These are phyloP conservation scores for Pyrus communis DNA, from an alignment of 306 rosid genomes.

Conservation along the genomic window DNA sequence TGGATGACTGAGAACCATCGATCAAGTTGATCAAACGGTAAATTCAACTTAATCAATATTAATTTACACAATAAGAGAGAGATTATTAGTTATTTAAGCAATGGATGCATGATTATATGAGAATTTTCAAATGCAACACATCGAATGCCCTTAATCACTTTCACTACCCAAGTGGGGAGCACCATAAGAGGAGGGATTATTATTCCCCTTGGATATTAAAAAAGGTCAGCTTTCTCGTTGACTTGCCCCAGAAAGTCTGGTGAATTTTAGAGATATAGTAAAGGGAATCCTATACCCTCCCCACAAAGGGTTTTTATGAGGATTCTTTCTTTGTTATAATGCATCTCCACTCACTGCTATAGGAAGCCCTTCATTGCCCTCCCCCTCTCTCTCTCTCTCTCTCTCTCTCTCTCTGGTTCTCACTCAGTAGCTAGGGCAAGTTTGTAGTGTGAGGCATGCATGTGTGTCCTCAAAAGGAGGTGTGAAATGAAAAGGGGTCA, in stretches of 20 bases:
- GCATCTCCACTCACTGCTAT: constrained; percentile 63
- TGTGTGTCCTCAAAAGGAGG: constrained; percentile 65
- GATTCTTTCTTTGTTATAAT: constrained; percentile 36
- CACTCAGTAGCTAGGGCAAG: neutral
- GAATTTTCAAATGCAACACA: constrained; percentile 12
- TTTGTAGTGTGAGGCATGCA: constrained; percentile 34
- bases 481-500: constrained; percentile 56
- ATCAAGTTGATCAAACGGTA: neutral
- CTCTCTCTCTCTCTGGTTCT: constrained; percentile 19
- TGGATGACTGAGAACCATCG: neutral
- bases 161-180: constrained; percentile 56
- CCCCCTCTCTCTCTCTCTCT: constrained; percentile 10
- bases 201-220: constrained; percentile 34
- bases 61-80: neutral
- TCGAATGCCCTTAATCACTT: constrained; percentile 28
- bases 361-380: constrained; percentile 14
- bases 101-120: neutral
- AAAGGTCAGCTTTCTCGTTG: constrained; percentile 63
- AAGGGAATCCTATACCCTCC: constrained; percentile 72
- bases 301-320: constrained; percentile 49
- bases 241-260: constrained; percentile 74
- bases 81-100: neutral
- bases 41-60: neutral
- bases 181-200: constrained; percentile 48
- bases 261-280: constrained; percentile 49